These are phyloP conservation scores for Diaporthe capsici DNA, from an alignment of 2,329 filamentous ascomycete species.

Conservation along the genomic window DNA sequence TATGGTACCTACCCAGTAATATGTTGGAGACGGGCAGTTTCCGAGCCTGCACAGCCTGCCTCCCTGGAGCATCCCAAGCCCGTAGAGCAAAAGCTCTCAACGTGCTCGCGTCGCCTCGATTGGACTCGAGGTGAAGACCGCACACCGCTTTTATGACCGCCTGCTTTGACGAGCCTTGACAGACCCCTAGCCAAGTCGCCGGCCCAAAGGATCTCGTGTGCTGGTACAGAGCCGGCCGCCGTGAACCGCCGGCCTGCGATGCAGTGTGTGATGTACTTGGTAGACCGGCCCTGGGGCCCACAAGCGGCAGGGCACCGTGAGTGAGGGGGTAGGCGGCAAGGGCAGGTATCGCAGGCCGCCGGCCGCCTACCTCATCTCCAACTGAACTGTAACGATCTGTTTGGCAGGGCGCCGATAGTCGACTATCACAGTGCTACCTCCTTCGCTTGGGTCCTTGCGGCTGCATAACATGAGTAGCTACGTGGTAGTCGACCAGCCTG, in stretches of 20 bases:
- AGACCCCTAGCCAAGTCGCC: conserved; percentile 23
- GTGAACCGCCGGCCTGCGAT: conserved; percentile 24
- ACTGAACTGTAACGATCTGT: neutral
- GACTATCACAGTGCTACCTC: conserved; percentile 12
- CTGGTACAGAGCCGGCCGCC: conserved; percentile 11
- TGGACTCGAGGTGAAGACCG: conserved; percentile 23
- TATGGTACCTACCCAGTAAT: neutral
- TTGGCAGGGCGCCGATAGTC: conserved; percentile 3
- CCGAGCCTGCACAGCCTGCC: conserved; percentile 30
- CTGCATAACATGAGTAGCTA: conserved; percentile 31
- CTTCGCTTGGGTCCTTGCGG: conserved; percentile 28
- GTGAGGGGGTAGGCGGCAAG: neutral
- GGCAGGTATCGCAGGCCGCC: conserved; percentile 22
- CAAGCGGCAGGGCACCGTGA: conserved; percentile 10
- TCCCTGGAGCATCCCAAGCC: conserved; percentile 22
- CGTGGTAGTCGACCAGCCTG: conserved; percentile 23
- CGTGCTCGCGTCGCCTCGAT: conserved; percentile 8
- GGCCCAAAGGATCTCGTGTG: conserved; percentile 16
- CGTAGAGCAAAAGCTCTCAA: conserved; percentile 29
- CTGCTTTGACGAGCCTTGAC: conserved; percentile 11
- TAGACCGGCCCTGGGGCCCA: conserved; percentile 12
- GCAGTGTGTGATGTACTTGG: neutral
- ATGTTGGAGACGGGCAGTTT: conserved; percentile 18
- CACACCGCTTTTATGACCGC: conserved; percentile 37
- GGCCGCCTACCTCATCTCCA: conserved; percentile 26